Conservation (phyloP, 306 rosid genomes). For the Dicorynia guianensis region DNA sequence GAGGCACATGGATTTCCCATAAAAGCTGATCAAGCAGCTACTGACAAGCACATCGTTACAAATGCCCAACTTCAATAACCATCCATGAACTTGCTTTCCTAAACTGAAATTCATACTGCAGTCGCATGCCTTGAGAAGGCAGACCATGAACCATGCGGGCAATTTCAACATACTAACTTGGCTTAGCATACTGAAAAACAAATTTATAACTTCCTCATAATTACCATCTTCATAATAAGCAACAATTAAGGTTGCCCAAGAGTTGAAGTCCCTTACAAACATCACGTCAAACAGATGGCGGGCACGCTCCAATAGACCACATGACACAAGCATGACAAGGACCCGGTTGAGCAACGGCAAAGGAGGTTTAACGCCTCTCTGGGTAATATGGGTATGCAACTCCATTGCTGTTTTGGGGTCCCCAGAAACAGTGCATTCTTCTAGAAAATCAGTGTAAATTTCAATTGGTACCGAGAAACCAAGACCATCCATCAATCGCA, state of each 20-base stretch:
- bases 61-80: constrained; percentile 48
- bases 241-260: constrained; percentile 61
- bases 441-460: constrained; percentile 51
- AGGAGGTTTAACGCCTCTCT: constrained; percentile 27
- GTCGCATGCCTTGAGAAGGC: constrained; percentile 58
- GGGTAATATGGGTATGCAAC: constrained; percentile 49
- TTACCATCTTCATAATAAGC: constrained; percentile 11
- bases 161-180: constrained; percentile 37
- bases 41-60: constrained; percentile 45
- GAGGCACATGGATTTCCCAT: constrained; percentile 54
- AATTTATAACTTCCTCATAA: constrained; percentile 32
- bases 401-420: constrained; percentile 50
- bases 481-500: constrained; percentile 59
- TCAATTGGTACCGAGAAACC: constrained; percentile 49
- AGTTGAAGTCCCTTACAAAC: constrained; percentile 42
- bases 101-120: constrained; percentile 45
- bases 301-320: constrained; percentile 29
- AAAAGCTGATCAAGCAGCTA: constrained; percentile 58
- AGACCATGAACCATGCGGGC: constrained; percentile 58
- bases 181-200: constrained; percentile 41
- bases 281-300: constrained; percentile 42
- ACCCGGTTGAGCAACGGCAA: constrained; percentile 38
- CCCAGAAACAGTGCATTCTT: constrained; percentile 54
- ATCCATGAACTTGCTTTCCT: constrained; percentile 66
- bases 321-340: constrained; percentile 51